Base-by-base conservation (phyloP, 768 basidiomycete genomes). In the Lentinula guzmanii region DNA sequence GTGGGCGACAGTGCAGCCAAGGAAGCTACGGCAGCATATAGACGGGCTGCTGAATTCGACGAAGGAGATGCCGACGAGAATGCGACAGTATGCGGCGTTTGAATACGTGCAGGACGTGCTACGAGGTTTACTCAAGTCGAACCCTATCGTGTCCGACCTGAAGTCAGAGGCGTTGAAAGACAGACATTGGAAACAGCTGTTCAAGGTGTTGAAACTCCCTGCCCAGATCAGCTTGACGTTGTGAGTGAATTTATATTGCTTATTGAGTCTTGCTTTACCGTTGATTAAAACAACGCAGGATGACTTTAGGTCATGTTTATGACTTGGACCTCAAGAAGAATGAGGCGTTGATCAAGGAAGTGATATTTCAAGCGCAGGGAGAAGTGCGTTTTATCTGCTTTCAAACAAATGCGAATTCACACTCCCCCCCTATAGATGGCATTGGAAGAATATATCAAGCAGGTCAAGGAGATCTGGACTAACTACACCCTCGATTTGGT, bases 31-130 rank as follows among this genome's bases (percentile, higher is more conserved):
- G 66, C 92, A 95, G 69, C 91, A 93, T 65, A 87, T 99, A 58
- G 96, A 99, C 68, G 86, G 84, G n/a, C 80, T 98, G 51, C 75
- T 98, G 56, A 79, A 84, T 28, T 93, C 93, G n/a, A 98, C 96
- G 24, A 93, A 95, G 77, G 96, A 98, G 52, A 98, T 99, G 96
- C 97, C 97, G 1, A 96, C 93, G 41, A 82, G 95, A 63, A 99
- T 98, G 97, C 85, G 97, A 58, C 97, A 99, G 71, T 99, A 99
- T 72, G 93, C 95, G 8, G 97, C 97, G 0, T 99, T 98, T 70
- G 97, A 98, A 79, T 95, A 92, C 71, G 94, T 98, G 2, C 95
- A 98, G 70, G 96, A 99, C 46, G 82, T 89, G 21, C 79, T 99
- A 58, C 84, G 90, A 50, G 85, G 87, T 11, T 79, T 95, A 52